Evolutionary conservation across 2,329 filamentous ascomycete genomes (phyloP), one percentile per base, ranked within the genome.

Genomic region (Penicillium crustosum): DNA sequence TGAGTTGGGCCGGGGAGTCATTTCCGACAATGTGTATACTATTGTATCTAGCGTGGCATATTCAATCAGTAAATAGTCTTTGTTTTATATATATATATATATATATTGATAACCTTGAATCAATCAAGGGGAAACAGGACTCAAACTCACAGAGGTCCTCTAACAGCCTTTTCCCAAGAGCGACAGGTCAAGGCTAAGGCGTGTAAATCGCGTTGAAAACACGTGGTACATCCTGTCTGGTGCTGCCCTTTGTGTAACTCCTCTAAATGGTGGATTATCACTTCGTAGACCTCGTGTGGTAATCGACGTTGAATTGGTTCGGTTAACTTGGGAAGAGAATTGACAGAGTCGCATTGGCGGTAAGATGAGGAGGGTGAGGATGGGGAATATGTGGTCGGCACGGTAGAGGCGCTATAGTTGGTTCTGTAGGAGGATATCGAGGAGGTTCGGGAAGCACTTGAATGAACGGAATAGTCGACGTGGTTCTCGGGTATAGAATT

Each of bases 211-310:
- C 77, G 76, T 61, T 84, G 75, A 60, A 82, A 83, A 64, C 83
- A 84, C 53, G 80, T 79, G 44, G 79, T 73, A 66, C 83, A 85
- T 35, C 80, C 75, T 23, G 72, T 65, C 38, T 76, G 72, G 33
- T 69, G 65, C 13, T 73, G 65, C 7, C 68, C 70, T 15, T 73
- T 68, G 63, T 85, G 79, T 27, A 82, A 63, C 9, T 68, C 64
- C 53, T 82, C 76, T 38, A 86, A 66, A 55, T 83, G 80, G 35
- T 76, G 70, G 12, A 85, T 61, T 38, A 86, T 82, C 56, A 78
- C 81, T 55, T 83, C 79, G 60, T 84, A 84, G 5, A 86, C 79
- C 59, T 83, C 79, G 45, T 76, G 70, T 0, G 84, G 83, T 7
- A 86, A 63, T 19, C 74, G 73, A 58, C 79, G 77, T 63, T 82